Evolutionary conservation across 208 protist species (phyloP).

Genomic region (Spongospora subterranea): DNA sequence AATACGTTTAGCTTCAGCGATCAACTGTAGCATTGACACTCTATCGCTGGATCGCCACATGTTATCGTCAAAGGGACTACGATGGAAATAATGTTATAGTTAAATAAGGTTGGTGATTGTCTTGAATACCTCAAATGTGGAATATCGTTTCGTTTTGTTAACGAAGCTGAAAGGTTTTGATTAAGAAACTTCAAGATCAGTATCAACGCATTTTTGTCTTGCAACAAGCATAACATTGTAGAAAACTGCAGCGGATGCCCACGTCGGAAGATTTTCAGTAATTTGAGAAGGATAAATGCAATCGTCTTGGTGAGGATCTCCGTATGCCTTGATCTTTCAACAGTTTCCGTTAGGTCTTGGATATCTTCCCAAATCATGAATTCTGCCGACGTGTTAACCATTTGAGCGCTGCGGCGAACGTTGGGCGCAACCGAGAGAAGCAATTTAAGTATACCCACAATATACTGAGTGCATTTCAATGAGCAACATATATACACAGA

Average conservation of each 20-base stretch:
- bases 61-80: no score
- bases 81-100: no score
- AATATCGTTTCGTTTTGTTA: slow-evolving; percentile 4
- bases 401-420: slow-evolving; percentile 22
- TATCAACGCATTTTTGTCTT: slow-evolving; percentile 32
- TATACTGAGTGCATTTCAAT: no score
- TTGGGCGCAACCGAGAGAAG: slow-evolving; percentile 33
- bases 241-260: slow-evolving; percentile 30
- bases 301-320: slow-evolving; percentile 39
- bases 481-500: no score
- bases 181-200: slow-evolving; percentile 54
- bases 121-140: background rate
- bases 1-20: background rate
- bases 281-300: slow-evolving; percentile 11
- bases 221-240: slow-evolving; percentile 17
- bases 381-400: background rate
- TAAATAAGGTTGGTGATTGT: background rate
- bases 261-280: background rate
- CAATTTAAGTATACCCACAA: slow-evolving; percentile 24
- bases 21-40: background rate
- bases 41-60: no score
- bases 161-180: slow-evolving; percentile 22
- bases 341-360: background rate
- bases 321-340: slow-evolving; percentile 5
- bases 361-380: background rate